phyloP scores from a whole-genome alignment of 1,284 basidiomycete genomes.

The Fomitopsis pinicola region DNA sequence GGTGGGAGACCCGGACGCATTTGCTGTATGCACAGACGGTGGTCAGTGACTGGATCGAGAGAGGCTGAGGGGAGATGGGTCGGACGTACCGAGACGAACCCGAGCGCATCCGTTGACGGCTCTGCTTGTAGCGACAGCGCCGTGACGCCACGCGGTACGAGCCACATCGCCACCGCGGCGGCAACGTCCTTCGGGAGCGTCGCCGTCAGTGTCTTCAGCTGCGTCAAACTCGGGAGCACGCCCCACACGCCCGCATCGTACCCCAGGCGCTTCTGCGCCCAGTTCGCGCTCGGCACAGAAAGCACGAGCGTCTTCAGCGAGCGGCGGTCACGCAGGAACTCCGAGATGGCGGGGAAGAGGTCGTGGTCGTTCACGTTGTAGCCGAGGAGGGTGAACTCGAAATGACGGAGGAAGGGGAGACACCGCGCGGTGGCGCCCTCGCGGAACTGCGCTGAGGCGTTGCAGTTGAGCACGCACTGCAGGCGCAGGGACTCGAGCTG shows the following conservation, averaged over 20 bases:
- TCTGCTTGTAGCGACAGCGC: constrained; percentile 48
- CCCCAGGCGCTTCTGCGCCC: constrained; percentile 46
- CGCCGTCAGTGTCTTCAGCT: constrained; percentile 48
- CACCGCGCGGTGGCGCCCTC: constrained; percentile 27
- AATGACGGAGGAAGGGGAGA: constrained; percentile 60
- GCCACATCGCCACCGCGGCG: constrained; percentile 60
- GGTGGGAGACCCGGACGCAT: constrained; percentile 54
- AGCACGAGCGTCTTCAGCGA: constrained; percentile 50
- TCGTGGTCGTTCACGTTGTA: constrained; percentile 50
- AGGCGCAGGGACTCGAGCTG: constrained; percentile 61
- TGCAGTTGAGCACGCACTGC: constrained; percentile 46
- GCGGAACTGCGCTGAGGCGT: constrained; percentile 46
- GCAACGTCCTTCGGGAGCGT: constrained; percentile 62
- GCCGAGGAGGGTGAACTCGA: constrained; percentile 50
- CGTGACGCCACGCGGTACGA: constrained; percentile 54
- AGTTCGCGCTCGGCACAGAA: constrained; percentile 43
- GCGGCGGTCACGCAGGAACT: constrained; percentile 58
- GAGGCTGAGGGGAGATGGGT: not conserved
- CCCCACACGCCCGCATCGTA: constrained; percentile 69
- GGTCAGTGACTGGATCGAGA: not conserved
- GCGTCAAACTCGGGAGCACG: constrained; percentile 53
- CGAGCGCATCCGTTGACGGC: constrained; percentile 26
- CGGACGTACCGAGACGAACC: constrained; percentile 27
- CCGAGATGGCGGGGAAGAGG: constrained; percentile 62
- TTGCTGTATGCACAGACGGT: constrained; percentile 38